A percentile compares a stretch with the other conserved stretches of the same genome.
Conservation (phyloP, 2,329 filamentous ascomycete species). For the Cyphellophora europaea region DNA sequence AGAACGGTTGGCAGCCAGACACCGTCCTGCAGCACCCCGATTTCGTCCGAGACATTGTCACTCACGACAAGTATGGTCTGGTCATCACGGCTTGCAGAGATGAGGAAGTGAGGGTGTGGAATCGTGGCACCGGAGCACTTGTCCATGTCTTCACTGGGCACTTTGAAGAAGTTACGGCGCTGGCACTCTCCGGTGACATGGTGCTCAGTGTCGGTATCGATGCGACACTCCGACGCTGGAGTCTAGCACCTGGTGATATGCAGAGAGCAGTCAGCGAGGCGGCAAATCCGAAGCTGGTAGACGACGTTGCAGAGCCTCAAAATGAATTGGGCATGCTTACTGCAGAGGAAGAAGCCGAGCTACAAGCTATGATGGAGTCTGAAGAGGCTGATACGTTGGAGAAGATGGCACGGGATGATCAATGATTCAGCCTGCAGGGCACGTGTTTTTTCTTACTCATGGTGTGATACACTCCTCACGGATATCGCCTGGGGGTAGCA, state of each 20-base stretch:
- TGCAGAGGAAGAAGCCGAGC: slow-evolving; percentile 82
- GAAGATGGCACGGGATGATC: slow-evolving; percentile 16
- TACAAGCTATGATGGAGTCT: slow-evolving; percentile 83
- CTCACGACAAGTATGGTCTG: slow-evolving; percentile 61
- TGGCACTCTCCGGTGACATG: slow-evolving; percentile 48
- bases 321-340: slow-evolving; percentile 50
- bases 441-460: no score
- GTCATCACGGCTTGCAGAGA: slow-evolving; percentile 82
- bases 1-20: slow-evolving; percentile 59
- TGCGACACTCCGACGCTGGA: slow-evolving; percentile 78
- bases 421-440: no score
- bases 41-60: slow-evolving; percentile 75
- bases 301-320: slow-evolving; percentile 36
- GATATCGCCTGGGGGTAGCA: no score
- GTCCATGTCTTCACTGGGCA: slow-evolving; percentile 71
- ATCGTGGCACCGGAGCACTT: slow-evolving; percentile 60
- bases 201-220: slow-evolving; percentile 84
- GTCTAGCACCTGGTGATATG: slow-evolving; percentile 53
- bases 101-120: slow-evolving; percentile 88
- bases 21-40: slow-evolving; percentile 72
- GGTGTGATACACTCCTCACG: no score
- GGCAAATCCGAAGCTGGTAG: slow-evolving; percentile 31
- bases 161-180: slow-evolving; percentile 82
- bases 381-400: slow-evolving; percentile 36
- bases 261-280: slow-evolving; percentile 46